phyloP scores from a whole-genome alignment of 2,329 filamentous ascomycete genomes.

The Alternaria triticimaculans region DNA sequence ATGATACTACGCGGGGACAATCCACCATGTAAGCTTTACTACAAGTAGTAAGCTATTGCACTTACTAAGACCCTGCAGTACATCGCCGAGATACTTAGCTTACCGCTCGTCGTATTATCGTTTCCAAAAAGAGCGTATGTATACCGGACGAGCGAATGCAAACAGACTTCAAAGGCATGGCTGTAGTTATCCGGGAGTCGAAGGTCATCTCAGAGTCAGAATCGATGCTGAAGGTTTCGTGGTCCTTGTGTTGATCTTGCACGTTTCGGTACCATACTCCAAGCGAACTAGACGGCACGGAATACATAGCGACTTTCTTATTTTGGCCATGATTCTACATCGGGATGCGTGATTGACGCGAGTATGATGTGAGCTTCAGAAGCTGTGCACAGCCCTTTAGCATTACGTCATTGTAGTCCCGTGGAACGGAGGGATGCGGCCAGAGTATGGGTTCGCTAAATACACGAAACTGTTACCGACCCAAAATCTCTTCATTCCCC shows the following conservation, averaged over 20 bases:
- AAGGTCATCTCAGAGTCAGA: accelerated
- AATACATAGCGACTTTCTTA: not conserved
- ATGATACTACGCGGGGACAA: too few relatives aligned
- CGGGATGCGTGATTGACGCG: accelerated
- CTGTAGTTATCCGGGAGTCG: not conserved
- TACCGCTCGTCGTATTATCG: too few relatives aligned
- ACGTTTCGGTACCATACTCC: not conserved
- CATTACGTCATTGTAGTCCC: not conserved
- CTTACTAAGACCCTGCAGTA: too few relatives aligned
- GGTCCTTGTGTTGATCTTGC: too few relatives aligned
- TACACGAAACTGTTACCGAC: not conserved
- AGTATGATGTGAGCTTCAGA: not conserved
- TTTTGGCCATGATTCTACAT: not conserved
- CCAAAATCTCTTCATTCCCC: not conserved
- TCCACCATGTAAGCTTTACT: too few relatives aligned
- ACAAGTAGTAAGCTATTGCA: too few relatives aligned
- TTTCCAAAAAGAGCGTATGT: not conserved
- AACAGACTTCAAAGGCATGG: not conserved
- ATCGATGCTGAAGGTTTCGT: not conserved
- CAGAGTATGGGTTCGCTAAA: not conserved
- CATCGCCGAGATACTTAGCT: too few relatives aligned
- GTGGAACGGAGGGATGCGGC: not conserved
- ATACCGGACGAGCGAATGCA: not conserved
- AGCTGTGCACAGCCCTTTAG: not conserved
- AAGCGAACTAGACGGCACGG: too few relatives aligned